Conservation (phyloP, 371 early-diverging fungal genomes). For the Quaeritorhiza haematococci region DNA sequence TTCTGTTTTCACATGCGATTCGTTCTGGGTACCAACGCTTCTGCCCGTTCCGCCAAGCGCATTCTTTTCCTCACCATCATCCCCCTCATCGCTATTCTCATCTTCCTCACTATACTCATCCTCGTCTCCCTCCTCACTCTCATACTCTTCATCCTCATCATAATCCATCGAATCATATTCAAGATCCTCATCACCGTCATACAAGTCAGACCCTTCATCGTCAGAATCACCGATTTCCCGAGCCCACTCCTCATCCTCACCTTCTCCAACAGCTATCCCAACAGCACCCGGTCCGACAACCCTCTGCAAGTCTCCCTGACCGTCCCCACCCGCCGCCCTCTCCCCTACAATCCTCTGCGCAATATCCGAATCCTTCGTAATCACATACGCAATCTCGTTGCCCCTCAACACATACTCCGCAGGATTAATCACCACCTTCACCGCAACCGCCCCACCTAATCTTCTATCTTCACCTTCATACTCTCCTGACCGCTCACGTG, state of each 20-base stretch:
- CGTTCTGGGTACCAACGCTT: no score
- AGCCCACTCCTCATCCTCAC: no score
- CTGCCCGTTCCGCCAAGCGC: no score
- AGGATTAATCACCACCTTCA: constrained; percentile 49
- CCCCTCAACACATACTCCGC: constrained; percentile 46
- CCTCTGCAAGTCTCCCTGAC: neutral
- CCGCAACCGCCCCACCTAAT: neutral
- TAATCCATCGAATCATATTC: neutral
- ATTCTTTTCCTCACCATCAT: neutral
- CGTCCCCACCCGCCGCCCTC: no score
- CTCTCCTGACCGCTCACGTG: constrained; percentile 4
- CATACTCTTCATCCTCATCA: neutral
- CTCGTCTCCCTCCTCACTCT: constrained; percentile 1
- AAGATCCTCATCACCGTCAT: no score
- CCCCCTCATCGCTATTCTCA: constrained; percentile 1
- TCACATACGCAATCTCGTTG: constrained; percentile 56
- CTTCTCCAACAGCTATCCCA: no score
- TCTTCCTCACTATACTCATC: neutral
- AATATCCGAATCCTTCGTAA: constrained; percentile 34
- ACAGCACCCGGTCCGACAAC: no score
- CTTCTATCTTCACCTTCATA: constrained; percentile 3
- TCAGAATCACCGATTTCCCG: no score
- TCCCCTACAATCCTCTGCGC: constrained; percentile 24
- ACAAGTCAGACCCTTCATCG: no score
- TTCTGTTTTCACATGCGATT: no score